Evolutionary conservation across 768 basidiomycete species (phyloP).

Genomic region (Leccinum longicurvipes): DNA sequence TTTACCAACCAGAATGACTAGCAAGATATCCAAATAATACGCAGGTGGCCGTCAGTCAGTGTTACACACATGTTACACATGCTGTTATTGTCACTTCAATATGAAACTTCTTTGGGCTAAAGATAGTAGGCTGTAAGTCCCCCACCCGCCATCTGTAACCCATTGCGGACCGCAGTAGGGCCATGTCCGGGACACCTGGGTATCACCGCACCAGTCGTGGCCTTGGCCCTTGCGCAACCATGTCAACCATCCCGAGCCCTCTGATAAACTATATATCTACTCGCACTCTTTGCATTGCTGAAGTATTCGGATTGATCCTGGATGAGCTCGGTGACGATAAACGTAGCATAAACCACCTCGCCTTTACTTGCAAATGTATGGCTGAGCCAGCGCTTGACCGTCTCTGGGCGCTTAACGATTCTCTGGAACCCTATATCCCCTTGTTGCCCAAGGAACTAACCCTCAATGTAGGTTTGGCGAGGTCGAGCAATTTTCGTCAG

Average conservation of each 20-base stretch:
- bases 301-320: constrained; percentile 23
- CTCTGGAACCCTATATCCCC: constrained; percentile 24
- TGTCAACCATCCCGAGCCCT: not conserved
- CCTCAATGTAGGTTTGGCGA: constrained; percentile 16
- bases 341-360: constrained; percentile 15
- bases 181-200: not conserved
- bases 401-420: constrained; percentile 23
- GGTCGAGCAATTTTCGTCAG: not conserved
- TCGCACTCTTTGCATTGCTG: constrained; percentile 18
- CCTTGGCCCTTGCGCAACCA: constrained; percentile 1
- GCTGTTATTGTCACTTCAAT: too few species aligned
- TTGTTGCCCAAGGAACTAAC: constrained; percentile 19
- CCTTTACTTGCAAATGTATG: constrained; percentile 20
- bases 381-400: constrained; percentile 22
- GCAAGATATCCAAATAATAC: constrained; percentile 1
- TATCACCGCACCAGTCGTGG: not conserved
- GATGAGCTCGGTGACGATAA: constrained; percentile 18
- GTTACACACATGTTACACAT: constrained; percentile 4
- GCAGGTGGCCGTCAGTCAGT: not conserved
- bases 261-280: not conserved
- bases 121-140: too few species aligned
- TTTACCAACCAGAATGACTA: not conserved
- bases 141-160: too few species aligned
- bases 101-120: not conserved
- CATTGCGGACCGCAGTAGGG: too few species aligned